A percentile compares a stretch with the other conserved stretches of the same genome.
These are phyloP conservation scores for Scutellaria baicalensis DNA, from an alignment of 257 asterid species.

Conservation along the genomic window DNA sequence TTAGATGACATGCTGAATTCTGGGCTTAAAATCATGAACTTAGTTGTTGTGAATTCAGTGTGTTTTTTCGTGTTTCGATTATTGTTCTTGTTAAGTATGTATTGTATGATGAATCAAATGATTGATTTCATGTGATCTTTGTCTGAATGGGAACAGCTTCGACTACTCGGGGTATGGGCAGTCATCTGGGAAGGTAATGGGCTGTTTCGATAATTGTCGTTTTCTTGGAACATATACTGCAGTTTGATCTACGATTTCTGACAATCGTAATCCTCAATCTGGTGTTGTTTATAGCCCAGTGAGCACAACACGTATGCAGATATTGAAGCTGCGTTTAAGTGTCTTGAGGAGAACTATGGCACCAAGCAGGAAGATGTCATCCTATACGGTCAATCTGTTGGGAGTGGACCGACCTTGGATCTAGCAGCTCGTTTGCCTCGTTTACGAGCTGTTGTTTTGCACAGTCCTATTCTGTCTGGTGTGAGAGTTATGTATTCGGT, in stretches of 20 bases:
- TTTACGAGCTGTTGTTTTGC: conserved; percentile 50
- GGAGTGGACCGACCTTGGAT: conserved; percentile 62
- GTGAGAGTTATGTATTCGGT: conserved; percentile 60
- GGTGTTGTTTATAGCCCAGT: conserved; percentile 37
- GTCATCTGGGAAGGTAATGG: conserved; percentile 82
- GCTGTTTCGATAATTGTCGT: neutral
- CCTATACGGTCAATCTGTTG: conserved; percentile 61
- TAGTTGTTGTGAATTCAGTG: neutral
- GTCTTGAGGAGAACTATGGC: conserved; percentile 64
- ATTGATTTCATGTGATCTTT: conserved; percentile 11
- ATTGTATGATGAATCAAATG: neutral
- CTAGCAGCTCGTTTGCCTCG: conserved; percentile 47
- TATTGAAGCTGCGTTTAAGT: conserved; percentile 56
- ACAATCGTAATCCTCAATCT: neutral
- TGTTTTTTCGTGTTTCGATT: neutral
- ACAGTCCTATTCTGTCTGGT: conserved; percentile 60
- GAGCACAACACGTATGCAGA: conserved; percentile 66
- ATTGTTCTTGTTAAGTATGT: neutral
- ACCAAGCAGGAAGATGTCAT: conserved; percentile 51
- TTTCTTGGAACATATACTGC: neutral
- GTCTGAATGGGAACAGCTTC: conserved; percentile 46
- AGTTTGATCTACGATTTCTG: neutral
- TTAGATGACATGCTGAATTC: too few species aligned
- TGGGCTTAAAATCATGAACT: neutral
- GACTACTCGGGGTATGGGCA: conserved; percentile 96